These are phyloP conservation scores for Neurospora sp. DNA, from an alignment of 495 filamentous ascomycete species.

Conservation along the genomic window DNA sequence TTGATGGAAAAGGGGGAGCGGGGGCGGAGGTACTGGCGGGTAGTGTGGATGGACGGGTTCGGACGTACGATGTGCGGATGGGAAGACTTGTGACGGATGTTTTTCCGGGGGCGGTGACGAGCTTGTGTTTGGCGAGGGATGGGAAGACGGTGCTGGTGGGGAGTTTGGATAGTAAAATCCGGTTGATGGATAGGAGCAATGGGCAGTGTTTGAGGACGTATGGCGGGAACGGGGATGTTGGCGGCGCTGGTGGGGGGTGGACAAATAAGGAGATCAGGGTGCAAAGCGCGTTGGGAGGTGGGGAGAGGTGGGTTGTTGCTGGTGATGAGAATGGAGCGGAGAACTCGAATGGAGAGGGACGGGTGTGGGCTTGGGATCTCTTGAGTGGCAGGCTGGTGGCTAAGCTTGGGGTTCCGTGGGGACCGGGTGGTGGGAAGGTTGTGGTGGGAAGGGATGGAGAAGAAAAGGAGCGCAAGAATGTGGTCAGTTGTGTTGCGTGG, in stretches of 20 bases:
- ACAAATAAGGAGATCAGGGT: constrained; percentile 61
- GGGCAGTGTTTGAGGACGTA: constrained; percentile 70
- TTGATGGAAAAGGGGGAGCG: constrained; percentile 9
- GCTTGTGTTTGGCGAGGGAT: constrained; percentile 56
- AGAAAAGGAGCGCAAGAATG: constrained; percentile 41
- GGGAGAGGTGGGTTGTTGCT: constrained; percentile 67
- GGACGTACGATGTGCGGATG: constrained; percentile 81
- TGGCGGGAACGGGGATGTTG: constrained; percentile 9
- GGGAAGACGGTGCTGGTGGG: constrained; percentile 66
- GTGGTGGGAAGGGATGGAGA: constrained; percentile 40
- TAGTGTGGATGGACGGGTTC: constrained; percentile 77
- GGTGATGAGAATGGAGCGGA: constrained; percentile 56
- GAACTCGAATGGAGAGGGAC: constrained; percentile 38
- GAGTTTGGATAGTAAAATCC: constrained; percentile 62
- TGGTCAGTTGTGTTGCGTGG: constrained; percentile 59
- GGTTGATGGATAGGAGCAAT: constrained; percentile 69
- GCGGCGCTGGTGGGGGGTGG: constrained; percentile 35
- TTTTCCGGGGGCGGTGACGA: constrained; percentile 56
- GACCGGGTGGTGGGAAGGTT: constrained; percentile 46
- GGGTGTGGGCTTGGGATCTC: constrained; percentile 86
- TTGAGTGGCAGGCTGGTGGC: constrained; percentile 59
- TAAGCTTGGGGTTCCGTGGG: constrained; percentile 47
- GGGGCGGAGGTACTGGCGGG: constrained; percentile 54
- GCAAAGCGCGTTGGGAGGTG: constrained; percentile 59
- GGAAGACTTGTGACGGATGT: constrained; percentile 67